These are phyloP conservation scores for Trebouxia sp. DNA, from an alignment of 139 green algal species.

Conservation along the genomic window DNA sequence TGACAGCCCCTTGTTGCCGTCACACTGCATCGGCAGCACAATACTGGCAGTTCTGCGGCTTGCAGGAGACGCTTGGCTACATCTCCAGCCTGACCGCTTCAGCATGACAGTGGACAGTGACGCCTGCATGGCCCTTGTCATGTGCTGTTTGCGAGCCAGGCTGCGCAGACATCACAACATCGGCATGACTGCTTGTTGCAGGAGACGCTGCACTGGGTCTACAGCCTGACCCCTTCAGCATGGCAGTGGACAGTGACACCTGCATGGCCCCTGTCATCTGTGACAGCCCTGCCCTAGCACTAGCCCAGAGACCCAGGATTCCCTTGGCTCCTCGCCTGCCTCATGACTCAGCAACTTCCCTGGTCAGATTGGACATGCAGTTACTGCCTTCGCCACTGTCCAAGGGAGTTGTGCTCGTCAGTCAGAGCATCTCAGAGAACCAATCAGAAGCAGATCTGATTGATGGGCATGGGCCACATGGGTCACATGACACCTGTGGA, in stretches of 20 bases:
- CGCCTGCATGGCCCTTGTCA: background rate
- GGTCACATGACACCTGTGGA: background rate
- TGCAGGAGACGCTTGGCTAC: no score
- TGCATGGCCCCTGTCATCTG: slow-evolving; percentile 1
- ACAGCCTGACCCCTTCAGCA: background rate
- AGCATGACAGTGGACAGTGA: background rate
- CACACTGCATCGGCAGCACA: no score
- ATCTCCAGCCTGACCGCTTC: slow-evolving; percentile 15
- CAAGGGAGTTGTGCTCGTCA: background rate
- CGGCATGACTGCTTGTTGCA: no score
- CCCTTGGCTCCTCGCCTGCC: background rate
- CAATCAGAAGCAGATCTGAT: background rate
- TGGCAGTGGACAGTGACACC: background rate
- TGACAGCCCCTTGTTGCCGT: no score
- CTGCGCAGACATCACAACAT: no score
- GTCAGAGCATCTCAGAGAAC: background rate
- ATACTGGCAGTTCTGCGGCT: no score
- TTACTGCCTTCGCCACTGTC: background rate
- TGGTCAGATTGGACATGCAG: slow-evolving; percentile 14
- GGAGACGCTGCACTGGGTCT: no score
- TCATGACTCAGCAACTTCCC: background rate
- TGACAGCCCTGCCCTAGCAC: slow-evolving; percentile 11
- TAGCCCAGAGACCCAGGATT: background rate
- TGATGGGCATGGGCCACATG: background rate
- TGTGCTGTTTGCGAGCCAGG: no score